Evolutionary conservation across 2,329 filamentous ascomycete species (phyloP).

Genomic region (Xylaria multiplex): DNA sequence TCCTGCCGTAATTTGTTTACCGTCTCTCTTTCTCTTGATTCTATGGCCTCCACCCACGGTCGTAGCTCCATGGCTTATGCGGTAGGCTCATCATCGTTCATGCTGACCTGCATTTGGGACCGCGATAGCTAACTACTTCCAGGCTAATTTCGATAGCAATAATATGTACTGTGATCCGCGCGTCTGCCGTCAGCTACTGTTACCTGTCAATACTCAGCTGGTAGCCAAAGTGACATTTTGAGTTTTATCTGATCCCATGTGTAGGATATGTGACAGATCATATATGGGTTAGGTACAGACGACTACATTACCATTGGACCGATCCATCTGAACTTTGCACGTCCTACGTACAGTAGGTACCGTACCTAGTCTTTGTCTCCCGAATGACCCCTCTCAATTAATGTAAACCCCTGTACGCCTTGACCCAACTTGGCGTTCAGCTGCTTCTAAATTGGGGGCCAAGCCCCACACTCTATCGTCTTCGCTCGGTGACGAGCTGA

Average conservation of each 20-base stretch:
- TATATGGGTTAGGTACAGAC: background rate
- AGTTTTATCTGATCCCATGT: background rate
- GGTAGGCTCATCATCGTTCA: background rate
- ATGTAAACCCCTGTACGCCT: slow-evolving; percentile 1
- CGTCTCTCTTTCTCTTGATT: background rate
- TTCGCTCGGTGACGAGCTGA: slow-evolving; percentile 29
- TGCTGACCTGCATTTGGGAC: background rate
- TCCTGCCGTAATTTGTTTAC: background rate
- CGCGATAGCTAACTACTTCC: slow-evolving; percentile 9
- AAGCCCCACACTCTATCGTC: slow-evolving; percentile 23
- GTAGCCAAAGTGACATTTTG: background rate
- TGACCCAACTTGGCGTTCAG: slow-evolving; percentile 24
- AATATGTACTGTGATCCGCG: background rate
- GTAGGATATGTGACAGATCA: slow-evolving; percentile 10
- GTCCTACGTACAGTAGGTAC: too few relatives aligned
- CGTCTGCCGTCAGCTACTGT: background rate
- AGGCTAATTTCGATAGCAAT: background rate
- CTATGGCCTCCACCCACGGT: background rate
- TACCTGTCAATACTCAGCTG: background rate
- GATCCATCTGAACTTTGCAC: background rate
- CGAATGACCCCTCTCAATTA: background rate
- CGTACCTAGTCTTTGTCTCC: background rate
- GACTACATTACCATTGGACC: background rate
- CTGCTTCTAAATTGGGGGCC: slow-evolving; percentile 22
- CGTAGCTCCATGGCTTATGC: background rate